Evolutionary conservation across 208 protist genomes (phyloP).

Genomic region (Leishmania gerbilli): DNA sequence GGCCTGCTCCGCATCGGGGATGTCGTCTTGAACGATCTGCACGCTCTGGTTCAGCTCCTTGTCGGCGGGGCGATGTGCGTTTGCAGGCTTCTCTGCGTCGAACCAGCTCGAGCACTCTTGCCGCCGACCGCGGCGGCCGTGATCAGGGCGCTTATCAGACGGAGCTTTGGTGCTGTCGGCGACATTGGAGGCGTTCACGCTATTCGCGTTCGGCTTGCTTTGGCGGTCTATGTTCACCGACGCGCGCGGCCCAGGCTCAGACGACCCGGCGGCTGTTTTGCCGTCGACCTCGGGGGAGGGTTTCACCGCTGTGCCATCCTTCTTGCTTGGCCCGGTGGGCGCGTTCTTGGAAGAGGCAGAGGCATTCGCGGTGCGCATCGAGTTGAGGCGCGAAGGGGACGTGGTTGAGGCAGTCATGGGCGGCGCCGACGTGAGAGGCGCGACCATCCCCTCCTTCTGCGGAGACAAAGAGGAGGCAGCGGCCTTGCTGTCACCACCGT

Average conservation of each 20-base stretch:
- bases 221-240: not conserved
- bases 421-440: not conserved
- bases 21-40: constrained; percentile 47
- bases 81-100: constrained; percentile 17
- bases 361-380: not conserved
- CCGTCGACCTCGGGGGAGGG: not conserved
- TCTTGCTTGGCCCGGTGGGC: not conserved
- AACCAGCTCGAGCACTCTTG: constrained; percentile 20
- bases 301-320: not conserved
- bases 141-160: not conserved
- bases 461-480: no score
- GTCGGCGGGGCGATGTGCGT: constrained; percentile 24
- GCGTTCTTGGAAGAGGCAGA: not conserved
- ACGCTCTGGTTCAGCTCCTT: constrained; percentile 45
- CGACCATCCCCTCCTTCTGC: not conserved
- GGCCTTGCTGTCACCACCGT: not conserved
- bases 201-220: not conserved
- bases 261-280: not conserved
- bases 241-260: not conserved
- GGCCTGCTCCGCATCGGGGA: constrained; percentile 36
- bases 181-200: not conserved
- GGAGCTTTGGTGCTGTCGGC: not conserved
- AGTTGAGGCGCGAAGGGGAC: not conserved
- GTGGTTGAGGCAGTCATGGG: not conserved
- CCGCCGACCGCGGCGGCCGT: constrained; percentile 14